Conservation (phyloP, 1,284 basidiomycete species). For the Vanrija humicola region DNA sequence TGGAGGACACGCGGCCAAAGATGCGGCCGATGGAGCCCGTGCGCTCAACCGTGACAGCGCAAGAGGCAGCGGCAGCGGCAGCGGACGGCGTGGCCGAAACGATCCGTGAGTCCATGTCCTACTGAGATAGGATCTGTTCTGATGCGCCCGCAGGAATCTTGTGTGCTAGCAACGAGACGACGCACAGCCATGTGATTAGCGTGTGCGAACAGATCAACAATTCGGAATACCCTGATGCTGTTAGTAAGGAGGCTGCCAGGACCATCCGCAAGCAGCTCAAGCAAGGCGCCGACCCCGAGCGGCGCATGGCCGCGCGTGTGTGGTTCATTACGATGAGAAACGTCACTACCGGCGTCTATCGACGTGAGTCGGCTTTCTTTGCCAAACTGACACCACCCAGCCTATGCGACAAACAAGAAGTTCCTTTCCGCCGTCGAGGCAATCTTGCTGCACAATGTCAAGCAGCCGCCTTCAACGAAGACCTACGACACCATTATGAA, state of each 20-base stretch:
- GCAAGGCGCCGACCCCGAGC: constrained; percentile 36
- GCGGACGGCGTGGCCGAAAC: constrained; percentile 28
- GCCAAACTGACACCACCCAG: constrained; percentile 19
- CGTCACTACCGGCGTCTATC: constrained; percentile 30
- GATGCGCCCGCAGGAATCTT: constrained; percentile 23
- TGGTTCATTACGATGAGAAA: constrained; percentile 46
- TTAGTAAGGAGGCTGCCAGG: constrained; percentile 44
- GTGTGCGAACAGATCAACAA: constrained; percentile 44
- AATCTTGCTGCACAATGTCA: constrained; percentile 4
- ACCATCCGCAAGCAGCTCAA: constrained; percentile 46
- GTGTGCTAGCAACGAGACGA: constrained; percentile 29
- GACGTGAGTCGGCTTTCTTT: constrained; percentile 27
- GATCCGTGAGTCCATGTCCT: constrained; percentile 26
- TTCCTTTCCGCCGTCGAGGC: constrained; percentile 36
- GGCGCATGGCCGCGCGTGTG: constrained; percentile 39
- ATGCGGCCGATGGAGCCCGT: background rate
- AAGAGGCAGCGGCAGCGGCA: background rate
- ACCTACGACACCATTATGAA: constrained; percentile 4
- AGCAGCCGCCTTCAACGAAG: constrained; percentile 1
- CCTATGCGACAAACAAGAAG: constrained; percentile 40
- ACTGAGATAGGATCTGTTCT: background rate
- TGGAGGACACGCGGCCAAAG: constrained; percentile 3
- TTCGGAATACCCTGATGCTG: constrained; percentile 35
- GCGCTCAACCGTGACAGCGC: background rate
- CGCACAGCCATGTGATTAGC: constrained; percentile 34